Percentiles rank a stretch among this genome's conserved stretches.
phyloP scores from a whole-genome alignment of 225 moss, liverwort and hornwort genomes.

The Anthoceros angustus region DNA sequence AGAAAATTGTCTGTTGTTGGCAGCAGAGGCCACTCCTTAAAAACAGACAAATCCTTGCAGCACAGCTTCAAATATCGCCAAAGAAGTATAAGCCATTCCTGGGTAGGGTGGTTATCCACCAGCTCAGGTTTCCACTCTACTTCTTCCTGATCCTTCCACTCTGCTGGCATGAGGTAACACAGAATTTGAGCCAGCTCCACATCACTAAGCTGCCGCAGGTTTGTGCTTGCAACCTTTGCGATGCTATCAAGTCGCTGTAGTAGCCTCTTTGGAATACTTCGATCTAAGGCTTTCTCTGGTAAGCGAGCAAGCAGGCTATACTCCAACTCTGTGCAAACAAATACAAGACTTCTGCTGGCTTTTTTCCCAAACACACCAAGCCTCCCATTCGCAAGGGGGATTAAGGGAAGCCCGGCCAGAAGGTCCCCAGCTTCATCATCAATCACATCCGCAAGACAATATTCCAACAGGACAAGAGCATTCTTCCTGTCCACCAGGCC shows the following conservation, averaged over 20 bases:
- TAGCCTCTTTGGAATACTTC: slow-evolving; percentile 28
- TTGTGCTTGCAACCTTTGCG: slow-evolving; percentile 33
- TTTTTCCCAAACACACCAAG: slow-evolving; percentile 45
- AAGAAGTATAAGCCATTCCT: slow-evolving; percentile 44
- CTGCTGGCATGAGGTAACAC: slow-evolving; percentile 44
- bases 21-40: slow-evolving; percentile 64
- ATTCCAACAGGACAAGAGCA: slow-evolving; percentile 52
- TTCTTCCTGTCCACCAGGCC: slow-evolving; percentile 33
- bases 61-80: slow-evolving; percentile 51
- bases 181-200: slow-evolving; percentile 33
- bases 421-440: slow-evolving; percentile 51
- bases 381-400: slow-evolving; percentile 55
- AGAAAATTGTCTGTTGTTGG: slow-evolving; percentile 41
- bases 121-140: slow-evolving; percentile 58
- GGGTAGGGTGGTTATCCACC: slow-evolving; percentile 38
- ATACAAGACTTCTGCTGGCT: slow-evolving; percentile 22
- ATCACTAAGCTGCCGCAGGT: slow-evolving; percentile 38
- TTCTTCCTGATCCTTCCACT: slow-evolving; percentile 46
- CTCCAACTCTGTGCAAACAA: slow-evolving; percentile 45
- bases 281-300: slow-evolving; percentile 41
- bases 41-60: slow-evolving; percentile 44
- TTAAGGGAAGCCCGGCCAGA: slow-evolving; percentile 47
- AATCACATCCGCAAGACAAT: slow-evolving; percentile 75
- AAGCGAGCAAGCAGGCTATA: slow-evolving; percentile 31
- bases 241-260: slow-evolving; percentile 45